Percentiles rank a stretch among this genome's conserved stretches.
Evolutionary conservation across 805 yeast species (phyloP).

Genomic region (Suhomyces sp.): DNA sequence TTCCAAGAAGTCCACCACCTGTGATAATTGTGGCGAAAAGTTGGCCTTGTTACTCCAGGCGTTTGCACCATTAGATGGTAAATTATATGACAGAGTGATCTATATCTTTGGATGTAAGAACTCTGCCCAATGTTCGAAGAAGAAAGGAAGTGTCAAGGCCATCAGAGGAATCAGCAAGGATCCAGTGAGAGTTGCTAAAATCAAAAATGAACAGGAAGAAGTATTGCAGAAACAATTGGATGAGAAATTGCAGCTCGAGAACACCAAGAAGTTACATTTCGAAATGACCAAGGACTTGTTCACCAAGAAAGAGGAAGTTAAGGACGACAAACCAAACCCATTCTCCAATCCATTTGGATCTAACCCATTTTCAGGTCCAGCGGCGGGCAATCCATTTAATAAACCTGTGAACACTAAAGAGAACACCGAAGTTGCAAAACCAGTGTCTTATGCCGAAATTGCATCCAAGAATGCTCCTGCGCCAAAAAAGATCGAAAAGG

Average conservation of each 20-base stretch:
- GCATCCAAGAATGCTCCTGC: constrained; percentile 16
- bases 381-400: constrained; percentile 9
- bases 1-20: constrained; percentile 48
- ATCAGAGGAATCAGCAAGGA: constrained; percentile 74
- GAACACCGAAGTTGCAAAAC: constrained; percentile 11
- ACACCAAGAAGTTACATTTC: constrained; percentile 38
- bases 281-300: constrained; percentile 38
- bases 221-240: constrained; percentile 34
- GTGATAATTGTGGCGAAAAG: constrained; percentile 62
- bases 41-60: constrained; percentile 78
- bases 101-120: constrained; percentile 78
- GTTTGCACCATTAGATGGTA: constrained; percentile 70
- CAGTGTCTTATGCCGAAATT: constrained; percentile 9
- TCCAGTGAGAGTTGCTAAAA: constrained; percentile 42
- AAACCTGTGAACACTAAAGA: constrained; percentile 9
- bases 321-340: constrained; percentile 5
- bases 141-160: constrained; percentile 69
- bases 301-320: constrained; percentile 8
- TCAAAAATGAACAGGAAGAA: constrained; percentile 35
- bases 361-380: constrained; percentile 8
- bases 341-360: constrained; percentile 32
- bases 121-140: constrained; percentile 55
- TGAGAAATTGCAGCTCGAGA: constrained; percentile 41
- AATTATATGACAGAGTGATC: constrained; percentile 74
- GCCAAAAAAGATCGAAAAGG: constrained; percentile 7